Percentiles rank a stretch among this genome's conserved stretches.
Evolutionary conservation across 805 yeast species (phyloP).

Genomic region (Kluyveromyces aestuarii): DNA sequence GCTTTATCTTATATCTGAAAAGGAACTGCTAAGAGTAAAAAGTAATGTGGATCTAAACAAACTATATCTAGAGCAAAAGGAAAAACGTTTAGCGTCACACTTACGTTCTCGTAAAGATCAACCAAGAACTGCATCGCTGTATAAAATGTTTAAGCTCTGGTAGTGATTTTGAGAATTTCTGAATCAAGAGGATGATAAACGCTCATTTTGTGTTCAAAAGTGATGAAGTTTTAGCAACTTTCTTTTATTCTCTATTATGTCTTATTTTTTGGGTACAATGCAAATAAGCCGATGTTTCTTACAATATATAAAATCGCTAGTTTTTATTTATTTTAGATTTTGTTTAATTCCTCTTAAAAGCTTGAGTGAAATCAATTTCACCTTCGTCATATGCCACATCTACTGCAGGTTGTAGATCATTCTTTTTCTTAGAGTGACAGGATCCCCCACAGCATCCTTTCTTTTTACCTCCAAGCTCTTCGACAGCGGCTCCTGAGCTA

Average conservation of each 20-base stretch:
- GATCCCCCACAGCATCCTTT: slow-evolving; percentile 28
- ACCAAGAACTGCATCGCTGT: background rate
- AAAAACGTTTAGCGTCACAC: background rate
- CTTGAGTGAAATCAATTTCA: slow-evolving; percentile 34
- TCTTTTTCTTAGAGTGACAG: slow-evolving; percentile 25
- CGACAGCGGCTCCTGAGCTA: background rate
- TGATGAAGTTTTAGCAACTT: no score
- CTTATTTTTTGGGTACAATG: background rate
- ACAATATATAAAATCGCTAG: slow-evolving; percentile 1
- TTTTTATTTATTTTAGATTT: background rate
- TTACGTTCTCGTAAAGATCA: background rate
- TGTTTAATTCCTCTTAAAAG: slow-evolving; percentile 18
- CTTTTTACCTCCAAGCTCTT: slow-evolving; percentile 9
- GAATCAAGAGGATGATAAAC: no score
- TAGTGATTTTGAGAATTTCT: background rate
- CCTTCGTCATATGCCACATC: slow-evolving; percentile 28
- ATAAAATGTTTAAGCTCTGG: slow-evolving; percentile 5
- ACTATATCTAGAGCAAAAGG: slow-evolving; percentile 4
- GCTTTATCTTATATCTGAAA: slow-evolving; percentile 38
- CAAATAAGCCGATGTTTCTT: background rate
- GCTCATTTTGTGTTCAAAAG: no score
- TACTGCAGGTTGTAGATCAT: slow-evolving; percentile 7
- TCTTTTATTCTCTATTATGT: no score
- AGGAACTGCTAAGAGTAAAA: slow-evolving; percentile 36
- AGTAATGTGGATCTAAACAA: slow-evolving; percentile 22